Evolutionary conservation across 768 basidiomycete species (phyloP).

Genomic region (Mycena chlorophos): DNA sequence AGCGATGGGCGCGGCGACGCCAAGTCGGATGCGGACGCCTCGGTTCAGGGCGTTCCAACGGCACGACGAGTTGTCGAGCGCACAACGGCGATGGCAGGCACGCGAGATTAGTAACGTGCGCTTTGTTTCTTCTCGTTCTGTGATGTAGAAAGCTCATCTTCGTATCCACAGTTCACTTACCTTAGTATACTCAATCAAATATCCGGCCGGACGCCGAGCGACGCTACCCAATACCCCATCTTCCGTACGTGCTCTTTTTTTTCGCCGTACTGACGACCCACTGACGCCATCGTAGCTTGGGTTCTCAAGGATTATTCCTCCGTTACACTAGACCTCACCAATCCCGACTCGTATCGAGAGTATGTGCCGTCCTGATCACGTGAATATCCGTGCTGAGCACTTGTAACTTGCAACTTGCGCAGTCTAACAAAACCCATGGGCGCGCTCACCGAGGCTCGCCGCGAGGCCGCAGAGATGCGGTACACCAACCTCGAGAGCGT

Average conservation of each 20-base stretch:
- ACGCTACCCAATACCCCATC: slow-evolving; percentile 93
- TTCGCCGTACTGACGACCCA: background rate
- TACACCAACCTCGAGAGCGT: slow-evolving; percentile 78
- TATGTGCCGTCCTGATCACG: too few relatives aligned
- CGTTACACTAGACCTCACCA: slow-evolving; percentile 59
- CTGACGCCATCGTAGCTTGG: slow-evolving; percentile 64
- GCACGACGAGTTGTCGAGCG: slow-evolving; percentile 65
- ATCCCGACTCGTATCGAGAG: slow-evolving; percentile 71
- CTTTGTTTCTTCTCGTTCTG: background rate
- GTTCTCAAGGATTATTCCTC: slow-evolving; percentile 85
- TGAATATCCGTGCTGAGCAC: too few relatives aligned
- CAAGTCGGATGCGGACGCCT: slow-evolving; percentile 56
- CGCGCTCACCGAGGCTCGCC: slow-evolving; percentile 71
- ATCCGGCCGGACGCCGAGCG: slow-evolving; percentile 90
- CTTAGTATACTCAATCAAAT: slow-evolving; percentile 87
- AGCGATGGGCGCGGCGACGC: slow-evolving; percentile 39
- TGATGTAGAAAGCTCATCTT: slow-evolving; percentile 1
- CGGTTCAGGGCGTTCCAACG: slow-evolving; percentile 52
- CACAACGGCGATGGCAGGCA: slow-evolving; percentile 83
- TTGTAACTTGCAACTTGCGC: slow-evolving; percentile 4
- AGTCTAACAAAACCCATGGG: slow-evolving; percentile 91
- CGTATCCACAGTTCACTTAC: slow-evolving; percentile 73
- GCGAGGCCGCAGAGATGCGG: slow-evolving; percentile 72
- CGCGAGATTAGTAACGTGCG: slow-evolving; percentile 84
- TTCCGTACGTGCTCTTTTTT: slow-evolving; percentile 58